Evolutionary conservation across 176 grass and related monocot genomes (phyloP).

Genomic region (Phragmites australis): DNA sequence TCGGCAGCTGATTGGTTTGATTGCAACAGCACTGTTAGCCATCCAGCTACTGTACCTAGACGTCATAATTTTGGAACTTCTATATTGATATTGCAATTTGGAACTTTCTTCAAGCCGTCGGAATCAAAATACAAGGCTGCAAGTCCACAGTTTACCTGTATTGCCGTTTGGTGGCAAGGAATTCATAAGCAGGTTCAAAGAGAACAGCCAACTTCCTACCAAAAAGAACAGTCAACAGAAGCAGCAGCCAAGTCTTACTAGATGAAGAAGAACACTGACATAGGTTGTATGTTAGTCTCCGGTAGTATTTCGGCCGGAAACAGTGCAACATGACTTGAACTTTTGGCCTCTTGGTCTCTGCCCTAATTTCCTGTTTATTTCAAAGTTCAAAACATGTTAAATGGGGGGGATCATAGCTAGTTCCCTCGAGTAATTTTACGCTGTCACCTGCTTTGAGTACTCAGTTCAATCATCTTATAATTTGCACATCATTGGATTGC

Average conservation of each 20-base stretch:
- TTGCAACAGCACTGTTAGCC: too few species aligned
- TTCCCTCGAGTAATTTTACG: neutral
- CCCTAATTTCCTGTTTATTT: neutral
- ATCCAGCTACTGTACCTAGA: too few species aligned
- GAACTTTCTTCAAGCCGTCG: neutral
- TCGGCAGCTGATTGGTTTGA: neutral
- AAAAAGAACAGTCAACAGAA: neutral
- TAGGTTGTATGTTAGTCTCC: neutral
- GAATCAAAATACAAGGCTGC: neutral
- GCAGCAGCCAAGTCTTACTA: neutral
- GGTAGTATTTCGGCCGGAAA: neutral
- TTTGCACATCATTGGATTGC: neutral
- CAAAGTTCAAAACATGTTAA: neutral
- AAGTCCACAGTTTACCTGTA: conserved; percentile 5
- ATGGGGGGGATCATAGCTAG: neutral
- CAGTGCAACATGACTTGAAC: neutral
- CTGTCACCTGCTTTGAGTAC: too few species aligned
- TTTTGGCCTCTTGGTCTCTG: neutral
- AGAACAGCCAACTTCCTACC: neutral
- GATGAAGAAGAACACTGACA: neutral
- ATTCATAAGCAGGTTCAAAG: neutral
- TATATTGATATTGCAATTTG: neutral
- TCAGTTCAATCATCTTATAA: too few species aligned
- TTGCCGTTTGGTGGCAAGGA: neutral
- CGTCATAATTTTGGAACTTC: neutral